A percentile compares a stretch with the other conserved stretches of the same genome.
Conservation (phyloP, 2,329 filamentous ascomycete genomes). For the Hypoxylon sp. region DNA sequence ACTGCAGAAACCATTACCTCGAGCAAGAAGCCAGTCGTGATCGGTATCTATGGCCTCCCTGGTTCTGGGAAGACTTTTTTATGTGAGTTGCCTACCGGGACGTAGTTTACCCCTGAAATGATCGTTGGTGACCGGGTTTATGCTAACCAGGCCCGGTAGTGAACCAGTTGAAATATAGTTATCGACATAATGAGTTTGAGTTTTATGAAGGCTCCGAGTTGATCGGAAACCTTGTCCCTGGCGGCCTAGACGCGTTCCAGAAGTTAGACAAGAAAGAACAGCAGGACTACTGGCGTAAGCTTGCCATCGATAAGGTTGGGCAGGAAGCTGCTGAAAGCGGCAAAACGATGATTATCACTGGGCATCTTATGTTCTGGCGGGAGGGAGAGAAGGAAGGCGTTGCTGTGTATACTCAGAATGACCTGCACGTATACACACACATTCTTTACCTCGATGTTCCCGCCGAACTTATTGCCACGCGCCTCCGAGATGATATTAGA, state of each 20-base stretch:
- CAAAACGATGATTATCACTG: slow-evolving; percentile 65
- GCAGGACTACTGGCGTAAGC: slow-evolving; percentile 55
- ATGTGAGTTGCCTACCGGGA: neutral
- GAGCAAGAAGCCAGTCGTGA: slow-evolving; percentile 25
- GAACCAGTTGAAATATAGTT: slow-evolving; percentile 56
- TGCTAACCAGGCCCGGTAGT: slow-evolving; percentile 53
- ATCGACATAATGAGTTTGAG: slow-evolving; percentile 56
- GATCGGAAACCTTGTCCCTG: slow-evolving; percentile 60
- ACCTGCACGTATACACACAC: slow-evolving; percentile 67
- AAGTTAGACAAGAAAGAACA: slow-evolving; percentile 57
- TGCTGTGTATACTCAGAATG: slow-evolving; percentile 61
- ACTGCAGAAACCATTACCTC: neutral
- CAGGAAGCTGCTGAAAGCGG: slow-evolving; percentile 55
- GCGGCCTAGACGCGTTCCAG: slow-evolving; percentile 66
- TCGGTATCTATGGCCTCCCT: slow-evolving; percentile 47
- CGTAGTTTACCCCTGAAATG: neutral
- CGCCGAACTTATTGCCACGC: slow-evolving; percentile 56
- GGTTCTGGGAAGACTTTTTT: slow-evolving; percentile 45
- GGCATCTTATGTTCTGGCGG: slow-evolving; percentile 70
- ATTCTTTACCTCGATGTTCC: slow-evolving; percentile 69
- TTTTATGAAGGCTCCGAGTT: slow-evolving; percentile 69
- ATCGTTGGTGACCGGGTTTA: neutral
- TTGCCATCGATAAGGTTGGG: slow-evolving; percentile 63
- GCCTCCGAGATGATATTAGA: slow-evolving; percentile 57
- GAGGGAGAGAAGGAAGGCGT: slow-evolving; percentile 53